Base-by-base conservation (phyloP, 176 grass and related monocot genomes). In the Saccharum officinarum region DNA sequence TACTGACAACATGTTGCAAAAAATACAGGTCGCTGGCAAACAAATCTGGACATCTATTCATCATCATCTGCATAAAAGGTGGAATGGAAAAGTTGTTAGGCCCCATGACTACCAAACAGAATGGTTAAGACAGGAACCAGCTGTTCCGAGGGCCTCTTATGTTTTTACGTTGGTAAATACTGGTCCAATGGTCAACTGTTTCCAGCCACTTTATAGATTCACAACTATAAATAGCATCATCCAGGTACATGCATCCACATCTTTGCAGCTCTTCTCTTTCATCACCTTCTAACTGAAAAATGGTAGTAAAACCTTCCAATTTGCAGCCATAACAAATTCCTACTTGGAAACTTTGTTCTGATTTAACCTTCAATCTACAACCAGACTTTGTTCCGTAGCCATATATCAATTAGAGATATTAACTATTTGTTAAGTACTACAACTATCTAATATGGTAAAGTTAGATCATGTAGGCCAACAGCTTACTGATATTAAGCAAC, bases 31-130 rank as follows among this genome's bases (percentile, higher is more conserved):
- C 75, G 18, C 63, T 20, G 41, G 36, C n/a, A 87, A 91, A 76
- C 18, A 87, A 80, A 79, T 81, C 67, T 46, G 22, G 22, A 52
- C 23, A 74, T 8, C 83, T 92, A 92, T 41, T 92, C 86, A 33
- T 88, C 90, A 34, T 92, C 79, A 52, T 86, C 90, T 86, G 90
- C 68, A 89, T 4, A 82, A 49, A 85, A 83, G 13, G 46, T 73
- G 69, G 69, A 78, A 75, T 0, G 55, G 18, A 73, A 77, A 77
- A 8, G 57, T 28, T 40, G 26, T 77, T 76, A 41, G 83, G 71
- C 52, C 30, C 30, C 49, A 63, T 37, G 10, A 50, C 18, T 63
- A 84, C 30, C 31, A 87, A 80, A 80, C 18, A 54, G 10, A 41
- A 57, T 47, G 31, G 11, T 15, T 26, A 46, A 73, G 14, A 30